Conservation (phyloP, 2,329 filamentous ascomycete species). For the Cercospora zeae-maydis region DNA sequence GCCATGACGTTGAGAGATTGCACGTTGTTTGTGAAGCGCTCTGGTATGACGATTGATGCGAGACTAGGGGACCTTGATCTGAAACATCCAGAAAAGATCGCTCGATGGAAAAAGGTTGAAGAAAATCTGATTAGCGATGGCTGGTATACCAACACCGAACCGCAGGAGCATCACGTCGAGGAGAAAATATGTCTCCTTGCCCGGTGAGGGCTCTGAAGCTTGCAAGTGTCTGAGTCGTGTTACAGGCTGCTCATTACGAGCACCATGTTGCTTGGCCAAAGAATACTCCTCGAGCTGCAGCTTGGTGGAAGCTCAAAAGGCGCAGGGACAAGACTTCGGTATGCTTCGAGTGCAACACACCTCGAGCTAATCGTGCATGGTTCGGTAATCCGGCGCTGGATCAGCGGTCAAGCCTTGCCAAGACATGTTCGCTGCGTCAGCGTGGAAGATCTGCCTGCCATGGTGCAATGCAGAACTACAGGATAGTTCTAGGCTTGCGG, state of each 20-base stretch:
- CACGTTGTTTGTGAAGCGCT: constrained; percentile 41
- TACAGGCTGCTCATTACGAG: background rate
- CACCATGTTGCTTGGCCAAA: background rate
- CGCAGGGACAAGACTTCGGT: background rate
- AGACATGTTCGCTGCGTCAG: background rate
- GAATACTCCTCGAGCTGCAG: background rate
- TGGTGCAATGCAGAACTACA: background rate
- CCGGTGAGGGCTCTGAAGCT: background rate
- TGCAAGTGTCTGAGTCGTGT: background rate
- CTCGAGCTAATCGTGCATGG: background rate
- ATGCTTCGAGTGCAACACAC: background rate
- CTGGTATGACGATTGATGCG: constrained; percentile 36
- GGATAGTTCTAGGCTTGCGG: too few species aligned
- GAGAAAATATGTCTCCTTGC: constrained; percentile 31
- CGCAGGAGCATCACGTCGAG: background rate
- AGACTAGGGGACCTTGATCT: constrained; percentile 48
- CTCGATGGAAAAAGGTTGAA: constrained; percentile 44
- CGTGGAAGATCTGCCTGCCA: background rate
- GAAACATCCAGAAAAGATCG: constrained; percentile 43
- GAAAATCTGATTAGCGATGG: constrained; percentile 37
- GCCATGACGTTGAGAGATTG: constrained; percentile 51
- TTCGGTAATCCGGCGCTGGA: background rate
- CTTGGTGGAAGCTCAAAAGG: too few species aligned
- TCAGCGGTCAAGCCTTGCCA: background rate
- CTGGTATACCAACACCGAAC: constrained; percentile 40